Base-by-base conservation (phyloP, 1,139 yeast species). In the Protomyces lactucae-debilis region DNA sequence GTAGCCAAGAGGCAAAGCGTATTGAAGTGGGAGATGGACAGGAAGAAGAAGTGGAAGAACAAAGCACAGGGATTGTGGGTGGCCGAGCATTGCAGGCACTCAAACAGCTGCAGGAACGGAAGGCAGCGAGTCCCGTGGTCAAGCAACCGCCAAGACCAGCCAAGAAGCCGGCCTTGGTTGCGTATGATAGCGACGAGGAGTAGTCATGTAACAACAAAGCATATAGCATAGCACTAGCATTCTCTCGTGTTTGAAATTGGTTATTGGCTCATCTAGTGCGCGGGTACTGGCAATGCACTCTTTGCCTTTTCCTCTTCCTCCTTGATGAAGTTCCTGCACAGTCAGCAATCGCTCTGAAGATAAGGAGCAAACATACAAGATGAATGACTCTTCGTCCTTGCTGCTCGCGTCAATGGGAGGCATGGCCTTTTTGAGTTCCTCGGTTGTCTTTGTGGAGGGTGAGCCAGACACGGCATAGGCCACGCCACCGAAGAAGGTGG, bases 401-500 rank as follows among this genome's bases (percentile, higher is more conserved):
- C 64, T 52, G 37, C 55, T 36, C 18, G 64, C 64, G 16, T 54
- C 59, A 45, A 60, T 54, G 2, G 64, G 59, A n/a, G 64, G 64
- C 10, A 54, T 54, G 21, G 54, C 57, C 52, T 52, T 59, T 32
- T 59, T 52, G 51, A 59, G 36, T 21, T 59, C 57, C 57, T 59
- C 57, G 53, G 32, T 55, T 16, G 64, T 54, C 55, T 53, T 54
- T 51, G 72, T 70, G 66, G 66, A 66, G 60, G 68, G 61, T 61
- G 67, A 60, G 61, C 75, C 75, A 64, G 73, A 67, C 61, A 71
- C 67, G 64, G 76, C 72, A 56, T 73, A 67, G 40, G 71, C 65
- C 59, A 70, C 69, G 56, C 74, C 76, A 48, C 73, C 73, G 61
- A 72, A 71, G 52, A 74, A 68, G 55, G 73, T 68, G 43, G 71